Base-by-base conservation (phyloP, 2,329 filamentous ascomycete species). In the Xylariomycetidae sp. region DNA sequence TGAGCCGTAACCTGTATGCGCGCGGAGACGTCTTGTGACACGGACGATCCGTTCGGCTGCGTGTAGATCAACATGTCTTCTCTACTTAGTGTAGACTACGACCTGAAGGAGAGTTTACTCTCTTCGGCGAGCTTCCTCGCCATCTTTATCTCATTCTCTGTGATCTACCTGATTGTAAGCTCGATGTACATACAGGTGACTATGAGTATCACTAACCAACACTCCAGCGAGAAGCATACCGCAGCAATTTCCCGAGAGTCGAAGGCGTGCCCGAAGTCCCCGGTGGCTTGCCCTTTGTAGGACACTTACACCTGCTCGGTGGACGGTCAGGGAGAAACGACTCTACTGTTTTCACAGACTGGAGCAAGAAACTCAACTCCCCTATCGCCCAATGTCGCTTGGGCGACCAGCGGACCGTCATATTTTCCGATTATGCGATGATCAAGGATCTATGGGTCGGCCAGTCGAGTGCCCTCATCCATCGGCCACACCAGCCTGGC, bases 361-460 rank as follows among this genome's bases (percentile, higher is more conserved):
- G 47, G 47, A 34, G 34, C 19, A 27, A 31, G 11, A 27, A 31
- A 12, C 30, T 45, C 6, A 23, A 20, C 5, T 37, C 37, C 10
- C 34, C 37, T 14, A 29, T 49, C 30, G 41, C 47, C 13, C 47
- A 50, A 25, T 41, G 42, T 23, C 31, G 37, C 6, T 34, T 46
- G 8, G 47, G 47, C 4, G 39, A 42, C 30, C 44, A 50, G 37
- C 29, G 45, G 16, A 37, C 44, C 18, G 22, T 49, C 11, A 32
- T 50, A 11, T 44, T 42, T 7, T 43, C 41, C 18, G 41, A 41
- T 13, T 50, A 40, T 23, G 28, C 32, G 6, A 34, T 30, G 4
- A 41, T 47, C n/a, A 41, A 44, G 20, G 45, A 49, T 22, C 31
- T 50, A 6, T 50, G 44, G 40, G 34, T 50, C 12, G 36, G 37